Conservation (phyloP, 345 rosid species). For the Brassica napus region DNA sequence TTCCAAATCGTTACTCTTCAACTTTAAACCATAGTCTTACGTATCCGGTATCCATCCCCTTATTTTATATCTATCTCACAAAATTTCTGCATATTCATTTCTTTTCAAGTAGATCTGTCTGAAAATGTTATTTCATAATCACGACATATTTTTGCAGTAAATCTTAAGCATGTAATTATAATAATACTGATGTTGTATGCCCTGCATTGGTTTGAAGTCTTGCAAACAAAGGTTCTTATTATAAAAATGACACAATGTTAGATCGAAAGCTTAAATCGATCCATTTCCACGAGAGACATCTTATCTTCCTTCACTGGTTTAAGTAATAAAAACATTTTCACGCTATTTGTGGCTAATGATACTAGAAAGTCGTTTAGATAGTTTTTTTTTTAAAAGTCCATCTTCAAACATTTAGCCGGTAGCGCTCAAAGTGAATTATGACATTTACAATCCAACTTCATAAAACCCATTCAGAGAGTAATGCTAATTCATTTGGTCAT, state of each 20-base stretch:
- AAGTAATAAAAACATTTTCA: neutral
- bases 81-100: neutral
- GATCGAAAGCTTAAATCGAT: slow-evolving; percentile 31
- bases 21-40: neutral
- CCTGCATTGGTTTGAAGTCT: neutral
- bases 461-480: neutral
- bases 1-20: neutral
- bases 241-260: slow-evolving; percentile 1
- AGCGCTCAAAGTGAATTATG: neutral
- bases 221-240: slow-evolving; percentile 5
- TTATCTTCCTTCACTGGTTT: neutral
- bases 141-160: neutral
- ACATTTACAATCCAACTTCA: neutral
- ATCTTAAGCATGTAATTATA: neutral
- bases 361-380: neutral
- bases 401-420: neutral
- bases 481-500: neutral
- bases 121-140: neutral
- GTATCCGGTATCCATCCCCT: neutral
- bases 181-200: neutral
- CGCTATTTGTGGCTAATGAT: neutral
- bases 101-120: slow-evolving; percentile 1
- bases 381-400: neutral
- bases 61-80: neutral
- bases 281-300: slow-evolving; percentile 6